Conservation (phyloP, 2,329 filamentous ascomycete species). For the Ophiostoma ips region DNA sequence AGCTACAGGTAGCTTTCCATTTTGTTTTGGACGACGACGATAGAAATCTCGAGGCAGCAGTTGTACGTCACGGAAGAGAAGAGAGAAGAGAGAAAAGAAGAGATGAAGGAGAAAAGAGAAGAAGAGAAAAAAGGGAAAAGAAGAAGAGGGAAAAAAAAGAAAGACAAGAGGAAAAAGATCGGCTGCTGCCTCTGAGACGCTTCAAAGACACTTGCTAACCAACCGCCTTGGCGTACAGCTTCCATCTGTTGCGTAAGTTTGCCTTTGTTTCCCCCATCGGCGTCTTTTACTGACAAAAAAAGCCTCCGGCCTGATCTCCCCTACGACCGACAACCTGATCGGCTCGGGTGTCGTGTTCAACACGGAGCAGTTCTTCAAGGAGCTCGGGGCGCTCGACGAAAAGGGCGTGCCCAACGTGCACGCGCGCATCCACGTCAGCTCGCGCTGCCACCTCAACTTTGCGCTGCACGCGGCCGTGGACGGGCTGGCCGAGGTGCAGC, state of each 20-base stretch:
- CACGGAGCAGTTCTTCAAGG: conserved; percentile 32
- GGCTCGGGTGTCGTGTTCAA: conserved; percentile 57
- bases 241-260: conserved; percentile 21
- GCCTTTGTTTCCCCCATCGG: too few relatives aligned
- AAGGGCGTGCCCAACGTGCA: conserved; percentile 25
- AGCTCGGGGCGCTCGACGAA: conserved; percentile 26
- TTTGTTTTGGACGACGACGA: background rate
- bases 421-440: conserved; percentile 46
- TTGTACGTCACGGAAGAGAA: background rate
- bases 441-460: conserved; percentile 49
- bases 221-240: conserved; percentile 6
- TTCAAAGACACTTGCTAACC: background rate
- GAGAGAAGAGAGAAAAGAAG: background rate
- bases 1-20: conserved; percentile 13
- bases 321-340: conserved; percentile 57
- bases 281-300: conserved; percentile 34
- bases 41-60: conserved; percentile 2
- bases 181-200: background rate
- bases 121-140: background rate
- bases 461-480: conserved; percentile 55
- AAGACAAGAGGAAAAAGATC: too few relatives aligned
- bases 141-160: background rate
- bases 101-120: background rate
- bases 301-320: conserved; percentile 57
- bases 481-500: conserved; percentile 25